Evolutionary conservation across 768 basidiomycete species (phyloP), one percentile per base, ranked within the genome.

Genomic region (Trametes cinnabarina): DNA sequence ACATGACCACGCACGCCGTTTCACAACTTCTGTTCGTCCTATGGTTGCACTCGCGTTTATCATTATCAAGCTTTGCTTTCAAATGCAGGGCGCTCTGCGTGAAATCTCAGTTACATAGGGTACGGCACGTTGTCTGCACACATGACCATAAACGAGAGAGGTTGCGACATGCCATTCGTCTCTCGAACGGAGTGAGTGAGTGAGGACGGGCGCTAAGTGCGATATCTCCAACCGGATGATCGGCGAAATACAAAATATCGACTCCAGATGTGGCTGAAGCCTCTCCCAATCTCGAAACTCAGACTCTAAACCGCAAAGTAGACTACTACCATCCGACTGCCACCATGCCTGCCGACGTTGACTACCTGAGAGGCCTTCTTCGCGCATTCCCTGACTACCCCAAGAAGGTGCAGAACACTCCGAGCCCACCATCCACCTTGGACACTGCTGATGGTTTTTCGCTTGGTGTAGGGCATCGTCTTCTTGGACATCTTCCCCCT

Each of bases 401-500:
- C 14, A 91, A 92, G 78, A 90, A 94, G 83, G 94, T 92, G 65
- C 47, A n/a, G n/a, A n/a, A n/a, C n/a, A n/a, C n/a, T n/a, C n/a
- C 19, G 23, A 28, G 14, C 37, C 10, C 5, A 22, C 26, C 44
- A 19, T 20, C 41, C 12, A 5, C 10, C 3, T 6, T 15, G 34
- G 4, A 12, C 10, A 26, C 9, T 23, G 9, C 44, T 23, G 12
- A 28, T 20, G 32, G 17, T 43, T 11, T 17, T 15, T 12, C n/a
- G 14, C 23, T 15, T 32, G n/a, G 3, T 23, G 7, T 40, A 95
- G 92, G 96, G 96, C 12, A 84, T 99, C 69, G 80, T 80, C 47
- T 99, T 99, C 74, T 77, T 95, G 55, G 97, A 99, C 73, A 91
- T 98, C 66, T 94, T 98, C 73, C 97, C 97, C 11, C 79, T 98